phyloP scores from a whole-genome alignment of 495 filamentous ascomycete genomes.

The Daldinia bambusicola region DNA sequence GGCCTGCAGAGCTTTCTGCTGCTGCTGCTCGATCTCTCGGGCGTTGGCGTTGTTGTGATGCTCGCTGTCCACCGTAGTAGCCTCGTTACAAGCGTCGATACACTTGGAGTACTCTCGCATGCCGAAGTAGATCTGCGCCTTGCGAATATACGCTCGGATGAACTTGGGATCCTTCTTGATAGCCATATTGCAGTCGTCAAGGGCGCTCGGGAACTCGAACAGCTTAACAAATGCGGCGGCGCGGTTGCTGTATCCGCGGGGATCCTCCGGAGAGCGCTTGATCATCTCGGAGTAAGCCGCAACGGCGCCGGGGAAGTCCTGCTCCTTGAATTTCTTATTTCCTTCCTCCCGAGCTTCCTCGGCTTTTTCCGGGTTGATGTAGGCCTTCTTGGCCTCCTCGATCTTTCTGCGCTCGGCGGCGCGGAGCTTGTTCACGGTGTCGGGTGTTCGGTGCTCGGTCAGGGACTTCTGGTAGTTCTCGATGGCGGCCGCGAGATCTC shows the following conservation, averaged over 20 bases:
- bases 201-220: conserved; percentile 90
- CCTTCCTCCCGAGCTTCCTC: conserved; percentile 96
- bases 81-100: conserved; percentile 87
- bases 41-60: conserved; percentile 74
- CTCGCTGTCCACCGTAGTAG: conserved; percentile 75
- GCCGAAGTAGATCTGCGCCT: conserved; percentile 89
- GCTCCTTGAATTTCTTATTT: conserved; percentile 95
- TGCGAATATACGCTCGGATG: conserved; percentile 93
- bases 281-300: conserved; percentile 97
- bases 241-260: conserved; percentile 95
- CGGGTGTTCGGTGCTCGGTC: conserved; percentile 95
- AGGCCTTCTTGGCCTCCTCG: conserved; percentile 77
- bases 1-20: conserved; percentile 90
- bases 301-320: conserved; percentile 95
- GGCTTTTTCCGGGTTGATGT: conserved; percentile 89
- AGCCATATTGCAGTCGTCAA: conserved; percentile 91
- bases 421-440: conserved; percentile 91
- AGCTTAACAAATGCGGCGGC: conserved; percentile 97
- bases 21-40: conserved; percentile 91
- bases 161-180: conserved; percentile 92
- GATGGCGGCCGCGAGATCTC: conserved; percentile 82
- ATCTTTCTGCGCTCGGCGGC: conserved; percentile 91
- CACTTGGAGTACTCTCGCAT: conserved; percentile 98
- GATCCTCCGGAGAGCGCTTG: conserved; percentile 92
- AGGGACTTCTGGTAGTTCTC: conserved; percentile 92